Base-by-base conservation (phyloP, 1,139 yeast species). In the Suhomyces anneliseae region DNA sequence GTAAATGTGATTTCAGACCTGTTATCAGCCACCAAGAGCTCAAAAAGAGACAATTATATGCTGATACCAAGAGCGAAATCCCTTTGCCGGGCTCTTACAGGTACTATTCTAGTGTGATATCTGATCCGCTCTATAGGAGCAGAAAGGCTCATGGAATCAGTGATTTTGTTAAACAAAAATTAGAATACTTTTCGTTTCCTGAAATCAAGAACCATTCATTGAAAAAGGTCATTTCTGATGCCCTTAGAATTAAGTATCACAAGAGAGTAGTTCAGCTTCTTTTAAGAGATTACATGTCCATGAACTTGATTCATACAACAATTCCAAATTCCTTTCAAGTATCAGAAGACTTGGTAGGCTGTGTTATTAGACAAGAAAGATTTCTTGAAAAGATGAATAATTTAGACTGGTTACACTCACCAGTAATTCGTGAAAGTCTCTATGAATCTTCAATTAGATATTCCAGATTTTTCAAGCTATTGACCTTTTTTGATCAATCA, bases 281-380 rank as follows among this genome's bases (percentile, higher is more conserved):
- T 14, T 44, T 56, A 31, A 39, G 63, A 39, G 49, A 54, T 14
- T 61, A 62, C 43, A 35, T 47, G 4, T 49, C 55, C 27, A 53
- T 56, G 55, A 62, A 62, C 46, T 53, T 62, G 41, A 51, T 62
- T 27, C 60, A 59, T 36, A 43, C 54, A 7, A 60, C 69, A 2
- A 52, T 60, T 6, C 45, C 49, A 4, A 47, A 50, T 15, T 27
- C 44, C 8, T 50, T 58, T 27, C 52, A 51, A 27, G 52, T 62
- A 41, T 60, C 58, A 36, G 68, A 64, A 45, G 70, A 70, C 48
- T 56, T 72, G 39, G 70, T 66, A 10, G 68, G 66, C 0, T 63
- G 68, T 42, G 66, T 69, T 8, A 14, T 59, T 12, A 57, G 70
- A n/a, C 76, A 72, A 49, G 64, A 64, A 39, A 45, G 59, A n/a